phyloP scores from a whole-genome alignment of 768 basidiomycete species.

The Tricholoma furcatifolium region DNA sequence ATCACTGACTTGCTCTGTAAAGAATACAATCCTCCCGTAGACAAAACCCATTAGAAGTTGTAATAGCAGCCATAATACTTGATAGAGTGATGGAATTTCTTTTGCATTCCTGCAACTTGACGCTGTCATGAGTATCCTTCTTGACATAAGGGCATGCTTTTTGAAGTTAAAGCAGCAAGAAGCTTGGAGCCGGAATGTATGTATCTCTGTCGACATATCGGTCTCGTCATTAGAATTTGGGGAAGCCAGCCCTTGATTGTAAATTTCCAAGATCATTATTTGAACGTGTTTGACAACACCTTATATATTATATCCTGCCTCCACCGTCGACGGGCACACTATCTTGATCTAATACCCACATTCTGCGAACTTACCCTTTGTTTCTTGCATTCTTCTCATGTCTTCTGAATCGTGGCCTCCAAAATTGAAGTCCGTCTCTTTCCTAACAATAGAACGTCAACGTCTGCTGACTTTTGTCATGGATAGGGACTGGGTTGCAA shows the following conservation, averaged over 20 bases:
- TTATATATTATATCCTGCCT: not conserved
- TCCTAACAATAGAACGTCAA: not conserved
- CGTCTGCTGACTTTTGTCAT: conserved; percentile 14
- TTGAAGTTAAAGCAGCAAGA: not conserved
- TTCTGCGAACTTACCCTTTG: not conserved
- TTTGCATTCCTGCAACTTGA: not conserved
- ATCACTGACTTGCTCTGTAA: conserved; percentile 10
- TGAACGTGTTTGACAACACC: conserved; percentile 6
- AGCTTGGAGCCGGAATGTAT: no score
- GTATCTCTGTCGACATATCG: no score
- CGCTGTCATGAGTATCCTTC: no score
- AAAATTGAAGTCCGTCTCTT: conserved; percentile 61
- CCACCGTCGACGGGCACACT: not conserved
- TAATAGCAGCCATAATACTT: conserved; percentile 7
- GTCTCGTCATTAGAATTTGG: no score
- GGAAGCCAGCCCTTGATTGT: no score
- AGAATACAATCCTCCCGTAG: conserved; percentile 64
- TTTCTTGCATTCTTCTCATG: conserved; percentile 36
- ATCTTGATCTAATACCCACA: not conserved
- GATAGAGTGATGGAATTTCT: conserved; percentile 5
- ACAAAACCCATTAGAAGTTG: conserved; percentile 52
- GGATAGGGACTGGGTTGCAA: conserved; percentile 92
- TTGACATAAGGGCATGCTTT: not conserved
- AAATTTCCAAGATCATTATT: not conserved
- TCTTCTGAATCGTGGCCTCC: conserved; percentile 82